These are phyloP conservation scores for Penicillium herquei DNA, from an alignment of 495 filamentous ascomycete genomes.

Conservation along the genomic window DNA sequence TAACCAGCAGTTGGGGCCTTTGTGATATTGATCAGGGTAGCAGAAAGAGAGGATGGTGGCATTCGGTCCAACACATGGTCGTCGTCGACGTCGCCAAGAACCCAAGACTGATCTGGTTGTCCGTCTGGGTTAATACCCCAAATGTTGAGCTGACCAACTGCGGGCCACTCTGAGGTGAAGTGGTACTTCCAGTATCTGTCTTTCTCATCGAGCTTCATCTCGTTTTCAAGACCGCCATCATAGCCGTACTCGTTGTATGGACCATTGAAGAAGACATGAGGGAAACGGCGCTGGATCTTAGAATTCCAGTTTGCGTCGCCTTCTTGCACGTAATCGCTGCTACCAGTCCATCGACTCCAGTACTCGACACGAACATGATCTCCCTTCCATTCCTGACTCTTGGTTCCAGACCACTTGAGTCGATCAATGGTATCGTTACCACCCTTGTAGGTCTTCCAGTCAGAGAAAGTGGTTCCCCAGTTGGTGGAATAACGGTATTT, in stretches of 20 bases:
- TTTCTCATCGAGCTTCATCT: conserved; percentile 45
- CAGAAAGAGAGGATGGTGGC: conserved; percentile 55
- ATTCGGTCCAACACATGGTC: conserved; percentile 62
- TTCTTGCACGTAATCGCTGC: conserved; percentile 62
- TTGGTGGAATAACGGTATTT: conserved; percentile 63
- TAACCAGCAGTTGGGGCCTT: conserved; percentile 50
- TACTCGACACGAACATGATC: conserved; percentile 68
- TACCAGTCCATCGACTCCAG: conserved; percentile 62
- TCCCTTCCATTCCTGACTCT: conserved; percentile 60
- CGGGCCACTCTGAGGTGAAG: conserved; percentile 65
- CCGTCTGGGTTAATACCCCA: conserved; percentile 70
- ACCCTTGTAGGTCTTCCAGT: conserved; percentile 56
- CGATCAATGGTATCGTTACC: conserved; percentile 43
- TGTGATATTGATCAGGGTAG: conserved; percentile 62
- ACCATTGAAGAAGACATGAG: conserved; percentile 64
- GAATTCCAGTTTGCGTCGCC: conserved; percentile 49
- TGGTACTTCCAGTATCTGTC: conserved; percentile 58
- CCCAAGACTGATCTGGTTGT: conserved; percentile 56
- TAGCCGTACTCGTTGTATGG: conserved; percentile 68
- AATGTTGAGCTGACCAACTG: conserved; percentile 61
- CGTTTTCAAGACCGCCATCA: conserved; percentile 58
- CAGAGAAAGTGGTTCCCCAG: conserved; percentile 58
- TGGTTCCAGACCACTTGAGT: conserved; percentile 59
- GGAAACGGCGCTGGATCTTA: conserved; percentile 48
- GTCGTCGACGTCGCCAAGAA: conserved; percentile 59